These are phyloP conservation scores for Bjerkandera adusta DNA, from an alignment of 1,284 basidiomycete species.

Conservation along the genomic window DNA sequence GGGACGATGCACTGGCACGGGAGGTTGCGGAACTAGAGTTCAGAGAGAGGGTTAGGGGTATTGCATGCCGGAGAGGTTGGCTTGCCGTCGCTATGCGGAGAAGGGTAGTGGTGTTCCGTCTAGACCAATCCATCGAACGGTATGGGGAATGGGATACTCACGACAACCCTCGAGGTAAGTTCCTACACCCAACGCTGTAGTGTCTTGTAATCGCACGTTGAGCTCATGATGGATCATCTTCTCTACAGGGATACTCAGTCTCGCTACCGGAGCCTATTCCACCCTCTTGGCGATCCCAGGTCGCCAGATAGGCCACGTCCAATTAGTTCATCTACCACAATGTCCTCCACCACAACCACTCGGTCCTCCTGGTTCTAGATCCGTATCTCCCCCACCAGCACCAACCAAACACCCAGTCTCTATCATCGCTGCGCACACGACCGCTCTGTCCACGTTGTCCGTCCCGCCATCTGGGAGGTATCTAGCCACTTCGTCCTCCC, in stretches of 20 bases:
- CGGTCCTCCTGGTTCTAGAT: slow-evolving; percentile 45
- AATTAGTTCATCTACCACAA: slow-evolving; percentile 83
- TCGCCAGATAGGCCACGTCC: slow-evolving; percentile 87
- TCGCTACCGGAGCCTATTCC: slow-evolving; percentile 76
- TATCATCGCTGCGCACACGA: slow-evolving; percentile 86
- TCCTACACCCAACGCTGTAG: background rate
- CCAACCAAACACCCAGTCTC: slow-evolving; percentile 66
- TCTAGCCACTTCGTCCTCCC: slow-evolving; percentile 82
- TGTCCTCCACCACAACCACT: slow-evolving; percentile 56
- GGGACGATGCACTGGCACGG: slow-evolving; percentile 74
- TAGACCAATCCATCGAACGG: slow-evolving; percentile 59
- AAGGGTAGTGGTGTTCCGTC: slow-evolving; percentile 78
- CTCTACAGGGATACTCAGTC: slow-evolving; percentile 72
- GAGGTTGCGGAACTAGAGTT: slow-evolving; percentile 93
- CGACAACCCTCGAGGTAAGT: slow-evolving; percentile 82
- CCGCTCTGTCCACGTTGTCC: slow-evolving; percentile 76
- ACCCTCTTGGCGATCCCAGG: slow-evolving; percentile 88
- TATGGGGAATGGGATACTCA: slow-evolving; percentile 87
- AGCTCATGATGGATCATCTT: background rate
- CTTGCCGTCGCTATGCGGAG: slow-evolving; percentile 81
- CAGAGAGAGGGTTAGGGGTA: slow-evolving; percentile 79
- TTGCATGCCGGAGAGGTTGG: slow-evolving; percentile 79
- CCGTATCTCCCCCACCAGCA: slow-evolving; percentile 49
- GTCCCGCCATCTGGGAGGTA: slow-evolving; percentile 77
- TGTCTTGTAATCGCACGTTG: slow-evolving; percentile 5